phyloP scores from a whole-genome alignment of 2,329 filamentous ascomycete genomes.

The Endoconidiophora polonica region DNA sequence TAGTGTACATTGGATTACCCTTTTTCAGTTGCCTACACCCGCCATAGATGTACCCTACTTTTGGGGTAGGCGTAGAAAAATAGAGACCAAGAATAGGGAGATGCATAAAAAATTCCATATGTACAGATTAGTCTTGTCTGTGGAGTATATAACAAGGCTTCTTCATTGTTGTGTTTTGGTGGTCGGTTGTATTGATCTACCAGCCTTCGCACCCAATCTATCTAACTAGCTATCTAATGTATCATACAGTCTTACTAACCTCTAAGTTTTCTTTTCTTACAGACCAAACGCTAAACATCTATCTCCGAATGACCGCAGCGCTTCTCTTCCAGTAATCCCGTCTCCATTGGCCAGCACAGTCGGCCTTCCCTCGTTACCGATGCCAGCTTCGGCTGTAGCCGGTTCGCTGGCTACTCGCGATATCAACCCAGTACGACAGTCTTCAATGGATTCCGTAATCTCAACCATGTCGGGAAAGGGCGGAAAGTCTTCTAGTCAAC shows the following conservation, averaged over 20 bases:
- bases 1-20: background rate
- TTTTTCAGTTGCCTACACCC: background rate
- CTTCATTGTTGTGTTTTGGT: too few relatives aligned
- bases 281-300: background rate
- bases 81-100: background rate
- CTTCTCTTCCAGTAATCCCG: slow-evolving; percentile 5
- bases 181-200: too few relatives aligned
- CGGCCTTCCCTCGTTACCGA: slow-evolving; percentile 14
- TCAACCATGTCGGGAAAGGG: slow-evolving; percentile 53
- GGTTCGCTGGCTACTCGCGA: slow-evolving; percentile 19
- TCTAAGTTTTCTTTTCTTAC: background rate
- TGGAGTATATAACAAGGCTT: background rate
- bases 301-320: slow-evolving; percentile 9
- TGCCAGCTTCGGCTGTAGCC: slow-evolving; percentile 8
- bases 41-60: background rate
- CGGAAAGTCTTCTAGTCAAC: slow-evolving; percentile 27
- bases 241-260: background rate
- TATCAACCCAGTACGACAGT: slow-evolving; percentile 42
- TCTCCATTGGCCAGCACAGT: slow-evolving; percentile 21
- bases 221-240: background rate
- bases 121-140: background rate
- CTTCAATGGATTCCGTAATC: slow-evolving; percentile 86
- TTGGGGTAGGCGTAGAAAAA: background rate
- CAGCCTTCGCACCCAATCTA: background rate
- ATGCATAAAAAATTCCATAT: background rate